Percentiles rank a stretch among this genome's conserved stretches.
Evolutionary conservation across 225 moss, liverwort and hornwort species (phyloP).

Genomic region (Marchantia paleacea): DNA sequence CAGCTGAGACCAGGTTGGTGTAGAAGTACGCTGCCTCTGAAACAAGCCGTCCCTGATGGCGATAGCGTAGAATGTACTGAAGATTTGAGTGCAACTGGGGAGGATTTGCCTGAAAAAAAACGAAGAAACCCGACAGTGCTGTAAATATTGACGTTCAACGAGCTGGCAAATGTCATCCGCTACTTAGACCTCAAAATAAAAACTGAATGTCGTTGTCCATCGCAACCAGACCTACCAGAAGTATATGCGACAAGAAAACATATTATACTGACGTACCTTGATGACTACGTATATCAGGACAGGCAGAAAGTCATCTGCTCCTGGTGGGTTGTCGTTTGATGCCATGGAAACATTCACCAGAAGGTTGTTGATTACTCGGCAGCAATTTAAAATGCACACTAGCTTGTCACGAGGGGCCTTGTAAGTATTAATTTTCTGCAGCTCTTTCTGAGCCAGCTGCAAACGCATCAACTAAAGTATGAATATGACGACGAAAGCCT

Average conservation of each 20-base stretch:
- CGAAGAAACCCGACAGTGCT: not conserved
- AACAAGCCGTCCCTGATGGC: constrained; percentile 75
- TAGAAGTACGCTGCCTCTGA: constrained; percentile 97
- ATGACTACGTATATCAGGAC: constrained; percentile 95
- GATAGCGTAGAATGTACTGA: constrained; percentile 84
- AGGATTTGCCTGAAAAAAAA: constrained; percentile 78
- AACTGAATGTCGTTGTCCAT: not conserved
- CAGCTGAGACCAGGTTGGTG: constrained; percentile 93
- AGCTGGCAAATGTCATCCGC: not conserved
- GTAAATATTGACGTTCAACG: not conserved
- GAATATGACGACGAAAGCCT: not conserved
- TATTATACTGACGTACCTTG: constrained; percentile 51
- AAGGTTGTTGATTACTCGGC: constrained; percentile 94
- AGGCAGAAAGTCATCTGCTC: constrained; percentile 98
- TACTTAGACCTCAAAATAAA: not conserved
- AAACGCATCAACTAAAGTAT: not conserved
- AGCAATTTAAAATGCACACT: constrained; percentile 97
- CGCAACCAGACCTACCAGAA: not conserved
- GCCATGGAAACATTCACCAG: constrained; percentile 86
- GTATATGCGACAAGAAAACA: not conserved
- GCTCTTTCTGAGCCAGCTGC: constrained; percentile 97
- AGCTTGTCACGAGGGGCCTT: constrained; percentile 97
- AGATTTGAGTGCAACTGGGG: constrained; percentile 98
- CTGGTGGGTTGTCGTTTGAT: constrained; percentile 86
- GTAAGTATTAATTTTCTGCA: constrained; percentile 89